Percentiles rank a stretch among this genome's conserved stretches.
phyloP scores from a whole-genome alignment of 768 basidiomycete species.

The Tremella yokohamensis region DNA sequence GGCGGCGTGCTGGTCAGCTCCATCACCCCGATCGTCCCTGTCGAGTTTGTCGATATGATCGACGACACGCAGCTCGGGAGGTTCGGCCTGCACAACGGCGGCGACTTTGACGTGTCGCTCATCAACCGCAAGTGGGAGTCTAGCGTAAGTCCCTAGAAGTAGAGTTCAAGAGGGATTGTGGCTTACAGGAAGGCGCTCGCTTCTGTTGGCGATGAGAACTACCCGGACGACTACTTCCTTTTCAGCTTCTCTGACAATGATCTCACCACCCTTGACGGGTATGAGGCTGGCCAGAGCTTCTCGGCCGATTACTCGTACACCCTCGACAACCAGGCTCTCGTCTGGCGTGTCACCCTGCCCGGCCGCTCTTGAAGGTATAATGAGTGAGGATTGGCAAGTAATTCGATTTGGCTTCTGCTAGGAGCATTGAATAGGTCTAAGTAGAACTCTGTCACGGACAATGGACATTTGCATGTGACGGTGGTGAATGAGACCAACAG shows the following conservation, averaged over 20 bases:
- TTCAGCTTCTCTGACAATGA: slow-evolving; percentile 67
- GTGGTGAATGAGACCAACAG: too few species aligned
- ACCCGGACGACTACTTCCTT: slow-evolving; percentile 66
- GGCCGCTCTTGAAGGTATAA: too few species aligned
- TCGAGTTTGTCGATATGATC: slow-evolving; percentile 60
- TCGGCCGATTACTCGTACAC: slow-evolving; percentile 56
- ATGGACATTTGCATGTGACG: too few species aligned
- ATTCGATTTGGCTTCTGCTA: too few species aligned
- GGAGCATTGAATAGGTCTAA: too few species aligned
- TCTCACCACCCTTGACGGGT: slow-evolving; percentile 60
- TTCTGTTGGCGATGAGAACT: slow-evolving; percentile 56
- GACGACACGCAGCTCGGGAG: slow-evolving; percentile 59
- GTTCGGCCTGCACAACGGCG: slow-evolving; percentile 60
- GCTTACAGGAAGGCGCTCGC: slow-evolving; percentile 53
- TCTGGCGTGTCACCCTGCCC: slow-evolving; percentile 62
- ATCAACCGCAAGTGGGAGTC: slow-evolving; percentile 69
- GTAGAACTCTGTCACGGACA: too few species aligned
- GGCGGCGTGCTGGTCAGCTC: slow-evolving; percentile 56
- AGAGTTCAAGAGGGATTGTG: neutral
- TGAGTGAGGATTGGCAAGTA: too few species aligned
- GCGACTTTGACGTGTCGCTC: slow-evolving; percentile 55
- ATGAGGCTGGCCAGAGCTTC: slow-evolving; percentile 57
- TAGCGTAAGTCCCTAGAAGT: slow-evolving; percentile 45
- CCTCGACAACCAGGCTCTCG: slow-evolving; percentile 64
- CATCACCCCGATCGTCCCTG: slow-evolving; percentile 60